Conservation (phyloP, 257 asterid genomes). For the Primulina eburnea region DNA sequence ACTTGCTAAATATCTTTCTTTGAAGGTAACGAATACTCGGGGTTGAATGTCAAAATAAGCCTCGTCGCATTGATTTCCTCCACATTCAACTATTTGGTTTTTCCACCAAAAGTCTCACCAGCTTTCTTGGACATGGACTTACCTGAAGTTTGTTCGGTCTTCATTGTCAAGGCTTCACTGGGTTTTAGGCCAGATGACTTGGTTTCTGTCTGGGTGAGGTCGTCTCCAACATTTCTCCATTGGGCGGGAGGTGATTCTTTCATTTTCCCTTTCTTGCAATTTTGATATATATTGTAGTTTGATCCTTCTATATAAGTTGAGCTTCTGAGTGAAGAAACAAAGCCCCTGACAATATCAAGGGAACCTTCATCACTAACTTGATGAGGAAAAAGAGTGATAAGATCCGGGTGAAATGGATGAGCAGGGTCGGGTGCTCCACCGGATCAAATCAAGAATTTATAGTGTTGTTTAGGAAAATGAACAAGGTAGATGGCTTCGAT, state of each 20-base stretch:
- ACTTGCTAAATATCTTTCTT: constrained; percentile 53
- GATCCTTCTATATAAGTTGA: constrained; percentile 36
- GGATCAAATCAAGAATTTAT: too few relatives aligned
- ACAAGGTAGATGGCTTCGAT: too few relatives aligned
- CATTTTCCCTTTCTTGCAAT: constrained; percentile 28
- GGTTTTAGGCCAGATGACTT: constrained; percentile 23
- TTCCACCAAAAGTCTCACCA: constrained; percentile 21
- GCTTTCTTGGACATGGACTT: constrained; percentile 31
- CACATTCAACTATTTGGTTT: constrained; percentile 16
- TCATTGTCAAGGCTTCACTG: constrained; percentile 5
- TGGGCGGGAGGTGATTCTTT: constrained; percentile 32
- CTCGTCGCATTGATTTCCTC: constrained; percentile 27
- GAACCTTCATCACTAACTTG: constrained; percentile 35
- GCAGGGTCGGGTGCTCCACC: too few relatives aligned
- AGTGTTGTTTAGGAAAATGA: too few relatives aligned
- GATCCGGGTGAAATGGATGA: too few relatives aligned
- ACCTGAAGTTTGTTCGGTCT: constrained; percentile 23
- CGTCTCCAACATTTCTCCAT: constrained; percentile 14
- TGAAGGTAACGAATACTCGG: constrained; percentile 53
- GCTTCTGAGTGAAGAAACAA: constrained; percentile 53
- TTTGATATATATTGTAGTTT: constrained; percentile 28
- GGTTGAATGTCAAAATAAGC: constrained; percentile 43
- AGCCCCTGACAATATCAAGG: constrained; percentile 38
- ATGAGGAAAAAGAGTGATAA: constrained; percentile 37
- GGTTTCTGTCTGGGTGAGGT: background rate